phyloP scores from a whole-genome alignment of 768 basidiomycete genomes.

The Royoungia palumana region DNA sequence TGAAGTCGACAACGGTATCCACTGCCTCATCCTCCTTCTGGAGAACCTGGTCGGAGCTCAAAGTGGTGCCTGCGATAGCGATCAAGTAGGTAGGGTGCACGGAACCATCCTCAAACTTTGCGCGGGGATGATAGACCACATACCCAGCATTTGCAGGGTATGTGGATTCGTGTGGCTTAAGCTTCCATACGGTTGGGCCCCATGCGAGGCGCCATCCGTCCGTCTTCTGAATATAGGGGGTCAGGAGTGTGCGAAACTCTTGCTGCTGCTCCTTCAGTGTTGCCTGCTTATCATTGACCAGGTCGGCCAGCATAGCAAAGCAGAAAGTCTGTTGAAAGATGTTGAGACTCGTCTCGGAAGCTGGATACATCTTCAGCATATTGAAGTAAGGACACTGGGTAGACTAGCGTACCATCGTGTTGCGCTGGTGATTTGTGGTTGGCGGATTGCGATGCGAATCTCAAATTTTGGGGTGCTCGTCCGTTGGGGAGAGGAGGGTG shows the following conservation, averaged over 20 bases:
- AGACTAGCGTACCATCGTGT: background rate
- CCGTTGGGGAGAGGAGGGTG: too few species aligned
- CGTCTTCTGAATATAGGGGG: background rate
- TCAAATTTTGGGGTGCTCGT: too few species aligned
- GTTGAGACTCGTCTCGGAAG: constrained; percentile 10
- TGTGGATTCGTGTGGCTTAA: background rate
- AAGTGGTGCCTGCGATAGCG: constrained; percentile 11
- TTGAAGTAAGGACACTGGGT: background rate
- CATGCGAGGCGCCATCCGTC: constrained; percentile 10
- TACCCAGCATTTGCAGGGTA: constrained; percentile 18
- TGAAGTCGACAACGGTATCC: constrained; percentile 8
- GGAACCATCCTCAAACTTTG: constrained; percentile 9
- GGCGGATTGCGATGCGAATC: background rate
- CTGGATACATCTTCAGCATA: background rate
- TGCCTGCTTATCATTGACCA: background rate
- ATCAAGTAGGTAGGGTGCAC: constrained; percentile 7
- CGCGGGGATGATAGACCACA: constrained; percentile 10
- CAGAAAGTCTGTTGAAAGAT: constrained; percentile 14
- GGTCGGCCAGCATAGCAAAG: constrained; percentile 7
- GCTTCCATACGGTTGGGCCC: constrained; percentile 17
- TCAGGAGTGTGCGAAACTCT: background rate
- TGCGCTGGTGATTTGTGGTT: background rate
- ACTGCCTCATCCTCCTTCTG: constrained; percentile 8
- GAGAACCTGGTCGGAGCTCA: background rate
- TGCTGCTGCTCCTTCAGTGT: background rate